These are phyloP conservation scores for Carex parvula DNA, from an alignment of 176 grass and related monocot genomes.

Conservation along the genomic window DNA sequence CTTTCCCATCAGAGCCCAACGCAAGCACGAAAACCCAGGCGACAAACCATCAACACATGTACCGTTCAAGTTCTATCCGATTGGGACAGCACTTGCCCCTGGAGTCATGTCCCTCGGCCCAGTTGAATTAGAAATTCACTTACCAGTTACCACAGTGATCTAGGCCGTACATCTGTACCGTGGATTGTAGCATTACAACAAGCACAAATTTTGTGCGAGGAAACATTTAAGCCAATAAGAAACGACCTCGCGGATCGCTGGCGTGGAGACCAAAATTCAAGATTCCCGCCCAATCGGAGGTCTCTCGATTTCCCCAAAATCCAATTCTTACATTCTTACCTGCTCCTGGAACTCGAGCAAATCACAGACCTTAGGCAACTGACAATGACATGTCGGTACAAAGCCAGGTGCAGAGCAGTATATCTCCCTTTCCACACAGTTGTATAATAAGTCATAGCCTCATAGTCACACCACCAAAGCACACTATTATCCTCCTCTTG, in stretches of 20 bases:
- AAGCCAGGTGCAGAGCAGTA: neutral
- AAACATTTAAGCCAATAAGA: slow-evolving; percentile 11
- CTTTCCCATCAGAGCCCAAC: neutral
- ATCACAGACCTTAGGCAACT: neutral
- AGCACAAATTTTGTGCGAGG: neutral
- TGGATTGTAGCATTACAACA: neutral
- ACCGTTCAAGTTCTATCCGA: neutral
- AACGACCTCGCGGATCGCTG: slow-evolving; percentile 28
- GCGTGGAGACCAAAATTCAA: slow-evolving; percentile 24
- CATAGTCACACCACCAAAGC: neutral
- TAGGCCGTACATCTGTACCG: neutral
- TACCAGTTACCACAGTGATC: neutral
- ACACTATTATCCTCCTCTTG: neutral
- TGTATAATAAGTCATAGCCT: neutral
- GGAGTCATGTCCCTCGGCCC: neutral
- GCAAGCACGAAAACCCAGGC: neutral
- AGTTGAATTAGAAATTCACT: neutral
- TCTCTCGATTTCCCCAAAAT: neutral
- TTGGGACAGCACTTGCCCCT: neutral
- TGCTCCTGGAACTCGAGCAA: neutral
- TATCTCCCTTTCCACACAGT: neutral
- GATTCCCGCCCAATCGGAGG: slow-evolving; percentile 29
- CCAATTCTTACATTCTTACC: neutral
- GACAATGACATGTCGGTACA: neutral
- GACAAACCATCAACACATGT: neutral